Conservation (phyloP, 2,329 filamentous ascomycete genomes). For the Verticillium tricorpus region DNA sequence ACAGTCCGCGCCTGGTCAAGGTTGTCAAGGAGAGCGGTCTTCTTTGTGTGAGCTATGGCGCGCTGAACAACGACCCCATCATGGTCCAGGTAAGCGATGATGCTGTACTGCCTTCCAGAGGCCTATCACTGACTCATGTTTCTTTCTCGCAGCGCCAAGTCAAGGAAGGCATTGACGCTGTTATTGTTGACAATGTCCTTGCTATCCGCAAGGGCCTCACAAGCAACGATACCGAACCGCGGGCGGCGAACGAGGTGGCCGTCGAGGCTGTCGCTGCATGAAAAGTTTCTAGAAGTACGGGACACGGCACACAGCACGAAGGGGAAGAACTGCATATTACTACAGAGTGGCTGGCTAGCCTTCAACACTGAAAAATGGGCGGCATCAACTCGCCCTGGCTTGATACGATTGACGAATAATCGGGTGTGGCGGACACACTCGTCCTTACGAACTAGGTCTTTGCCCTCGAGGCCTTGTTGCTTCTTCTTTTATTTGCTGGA, state of each 20-base stretch:
- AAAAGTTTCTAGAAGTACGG: background rate
- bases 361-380: background rate
- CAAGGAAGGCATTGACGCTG: conserved; percentile 91
- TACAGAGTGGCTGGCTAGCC: background rate
- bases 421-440: background rate
- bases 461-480: background rate
- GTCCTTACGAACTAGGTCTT: background rate
- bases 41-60: conserved; percentile 93
- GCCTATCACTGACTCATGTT: conserved; percentile 10
- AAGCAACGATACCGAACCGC: conserved; percentile 19
- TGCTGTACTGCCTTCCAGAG: background rate
- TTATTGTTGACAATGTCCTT: conserved; percentile 93
- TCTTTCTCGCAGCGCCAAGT: conserved; percentile 66
- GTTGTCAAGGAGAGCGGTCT: conserved; percentile 93
- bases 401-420: background rate
- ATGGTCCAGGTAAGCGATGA: conserved; percentile 70
- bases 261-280: background rate
- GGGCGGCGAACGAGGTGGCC: conserved; percentile 11
- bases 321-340: background rate
- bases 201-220: conserved; percentile 89
- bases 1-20: conserved; percentile 80
- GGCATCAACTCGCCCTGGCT: background rate
- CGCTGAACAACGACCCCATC: conserved; percentile 78
- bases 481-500: background rate
- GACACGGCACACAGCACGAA: background rate